phyloP scores from a whole-genome alignment of 129 eudicot species.

The Tagetes patula region DNA sequence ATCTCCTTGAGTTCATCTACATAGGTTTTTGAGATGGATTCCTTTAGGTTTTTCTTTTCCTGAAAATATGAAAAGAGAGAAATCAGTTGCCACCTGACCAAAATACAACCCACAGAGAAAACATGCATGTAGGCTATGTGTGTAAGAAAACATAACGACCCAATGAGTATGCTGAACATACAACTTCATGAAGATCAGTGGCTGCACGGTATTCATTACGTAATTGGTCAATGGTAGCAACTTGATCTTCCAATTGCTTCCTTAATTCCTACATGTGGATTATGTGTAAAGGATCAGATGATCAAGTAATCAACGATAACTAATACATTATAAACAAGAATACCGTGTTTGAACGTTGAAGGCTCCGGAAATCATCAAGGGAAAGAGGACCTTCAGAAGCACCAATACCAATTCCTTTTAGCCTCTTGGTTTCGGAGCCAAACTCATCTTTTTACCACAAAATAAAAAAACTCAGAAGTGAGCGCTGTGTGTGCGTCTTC shows the following conservation, averaged over 20 bases:
- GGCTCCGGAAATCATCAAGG: conserved; percentile 92
- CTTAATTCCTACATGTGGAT: conserved; percentile 66
- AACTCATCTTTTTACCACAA: conserved; percentile 52
- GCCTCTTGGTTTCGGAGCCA: conserved; percentile 63
- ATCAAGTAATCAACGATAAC: conserved; percentile 19
- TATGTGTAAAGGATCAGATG: background rate
- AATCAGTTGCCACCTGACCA: background rate
- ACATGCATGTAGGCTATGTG: conserved; percentile 9
- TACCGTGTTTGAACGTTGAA: conserved; percentile 96
- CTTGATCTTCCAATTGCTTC: conserved; percentile 85
- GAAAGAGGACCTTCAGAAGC: conserved; percentile 92
- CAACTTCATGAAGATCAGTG: conserved; percentile 73
- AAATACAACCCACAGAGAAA: conserved; percentile 14
- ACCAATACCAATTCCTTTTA: conserved; percentile 92
- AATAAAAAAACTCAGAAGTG: conserved; percentile 5
- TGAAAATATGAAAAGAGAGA: conserved; percentile 31
- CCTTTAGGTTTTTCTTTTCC: conserved; percentile 80
- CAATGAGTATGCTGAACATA: conserved; percentile 39
- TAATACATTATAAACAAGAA: conserved; percentile 14
- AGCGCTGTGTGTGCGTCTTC: background rate
- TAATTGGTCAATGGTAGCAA: conserved; percentile 64
- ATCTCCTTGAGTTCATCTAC: conserved; percentile 61
- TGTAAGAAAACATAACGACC: conserved; percentile 1
- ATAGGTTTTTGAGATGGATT: conserved; percentile 61
- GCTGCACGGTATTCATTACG: conserved; percentile 67